phyloP scores from a whole-genome alignment of 1,139 yeast species.

The Kodamaea alishanica region DNA sequence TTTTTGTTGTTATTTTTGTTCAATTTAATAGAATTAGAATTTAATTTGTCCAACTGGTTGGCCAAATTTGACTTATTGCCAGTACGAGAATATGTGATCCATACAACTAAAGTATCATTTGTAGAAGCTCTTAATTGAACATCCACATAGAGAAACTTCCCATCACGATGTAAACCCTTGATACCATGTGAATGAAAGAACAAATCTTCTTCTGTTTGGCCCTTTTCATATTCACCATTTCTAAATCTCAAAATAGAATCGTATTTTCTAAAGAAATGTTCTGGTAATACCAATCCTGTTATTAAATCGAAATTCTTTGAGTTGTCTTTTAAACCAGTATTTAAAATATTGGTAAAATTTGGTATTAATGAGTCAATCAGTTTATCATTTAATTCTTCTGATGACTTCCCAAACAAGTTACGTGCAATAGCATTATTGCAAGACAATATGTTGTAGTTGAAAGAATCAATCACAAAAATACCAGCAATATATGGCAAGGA shows the following conservation, averaged over 20 bases:
- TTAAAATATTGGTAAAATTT: constrained; percentile 53
- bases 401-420: constrained; percentile 67
- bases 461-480: constrained; percentile 63
- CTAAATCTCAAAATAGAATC: constrained; percentile 27
- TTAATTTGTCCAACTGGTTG: constrained; percentile 25
- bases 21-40: constrained; percentile 15
- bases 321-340: constrained; percentile 42
- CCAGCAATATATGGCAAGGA: constrained; percentile 88
- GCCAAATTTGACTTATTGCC: constrained; percentile 21
- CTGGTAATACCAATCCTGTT: constrained; percentile 69
- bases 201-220: constrained; percentile 32
- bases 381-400: constrained; percentile 45
- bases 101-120: constrained; percentile 57
- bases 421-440: constrained; percentile 78
- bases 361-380: constrained; percentile 63
- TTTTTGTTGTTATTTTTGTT: background rate
- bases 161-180: constrained; percentile 67
- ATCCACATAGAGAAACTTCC: constrained; percentile 61
- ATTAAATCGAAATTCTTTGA: constrained; percentile 39
- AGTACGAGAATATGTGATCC: constrained; percentile 82
- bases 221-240: constrained; percentile 16
- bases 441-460: constrained; percentile 47
- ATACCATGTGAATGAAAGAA: constrained; percentile 66
- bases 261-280: constrained; percentile 76
- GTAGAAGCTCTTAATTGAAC: constrained; percentile 74